Evolutionary conservation across 1,284 basidiomycete species (phyloP).

Genomic region (Singerocomus inundabilis): DNA sequence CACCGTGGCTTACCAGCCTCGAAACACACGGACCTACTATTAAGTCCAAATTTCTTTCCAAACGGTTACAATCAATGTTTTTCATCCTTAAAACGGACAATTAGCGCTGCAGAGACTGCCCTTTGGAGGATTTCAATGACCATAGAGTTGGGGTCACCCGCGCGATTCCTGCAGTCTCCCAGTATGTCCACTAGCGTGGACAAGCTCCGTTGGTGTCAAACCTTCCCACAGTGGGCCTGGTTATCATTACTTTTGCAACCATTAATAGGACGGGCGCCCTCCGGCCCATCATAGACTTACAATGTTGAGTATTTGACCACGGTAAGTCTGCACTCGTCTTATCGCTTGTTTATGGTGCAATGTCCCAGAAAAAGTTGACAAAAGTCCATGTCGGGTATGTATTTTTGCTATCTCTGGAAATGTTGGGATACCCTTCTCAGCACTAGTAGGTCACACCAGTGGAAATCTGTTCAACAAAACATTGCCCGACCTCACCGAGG

Average conservation of each 20-base stretch:
- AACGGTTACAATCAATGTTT: neutral
- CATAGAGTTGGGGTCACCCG: neutral
- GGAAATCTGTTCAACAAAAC: neutral
- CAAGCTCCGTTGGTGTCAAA: neutral
- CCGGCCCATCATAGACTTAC: too few relatives aligned
- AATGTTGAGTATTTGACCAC: neutral
- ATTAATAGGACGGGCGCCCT: neutral
- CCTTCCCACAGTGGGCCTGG: neutral
- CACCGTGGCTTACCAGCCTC: neutral
- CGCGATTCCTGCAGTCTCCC: neutral
- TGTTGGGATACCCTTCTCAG: neutral
- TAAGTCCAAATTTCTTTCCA: neutral
- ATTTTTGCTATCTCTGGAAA: slow-evolving; percentile 21
- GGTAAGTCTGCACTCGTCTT: neutral
- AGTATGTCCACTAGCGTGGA: slow-evolving; percentile 4
- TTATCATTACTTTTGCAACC: neutral
- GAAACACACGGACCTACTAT: neutral
- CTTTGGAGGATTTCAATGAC: neutral
- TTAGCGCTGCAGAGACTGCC: too few relatives aligned
- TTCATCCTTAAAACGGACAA: neutral
- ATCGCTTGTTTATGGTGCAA: slow-evolving; percentile 1
- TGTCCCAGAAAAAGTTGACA: neutral
- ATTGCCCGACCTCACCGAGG: neutral
- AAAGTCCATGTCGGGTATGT: slow-evolving; percentile 3
- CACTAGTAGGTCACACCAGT: neutral